phyloP scores from a whole-genome alignment of 805 yeast genomes.

The Yamadazyma paraphyllophila region DNA sequence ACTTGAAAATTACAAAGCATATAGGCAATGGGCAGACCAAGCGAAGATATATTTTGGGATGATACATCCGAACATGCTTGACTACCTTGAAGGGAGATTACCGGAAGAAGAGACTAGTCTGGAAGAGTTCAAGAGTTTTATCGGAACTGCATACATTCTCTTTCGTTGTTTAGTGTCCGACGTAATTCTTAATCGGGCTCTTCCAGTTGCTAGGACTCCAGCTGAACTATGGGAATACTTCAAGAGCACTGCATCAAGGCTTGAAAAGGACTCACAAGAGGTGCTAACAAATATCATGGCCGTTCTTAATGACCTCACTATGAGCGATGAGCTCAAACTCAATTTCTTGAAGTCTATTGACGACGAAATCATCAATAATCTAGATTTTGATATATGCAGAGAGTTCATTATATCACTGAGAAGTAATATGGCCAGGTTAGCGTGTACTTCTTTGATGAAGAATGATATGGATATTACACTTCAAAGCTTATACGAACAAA shows the following conservation, averaged over 20 bases:
- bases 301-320: background rate
- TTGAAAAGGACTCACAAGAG: background rate
- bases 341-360: background rate
- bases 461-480: constrained; percentile 1
- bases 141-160: background rate
- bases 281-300: background rate
- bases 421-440: background rate
- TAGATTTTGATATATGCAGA: constrained; percentile 3
- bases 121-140: background rate
- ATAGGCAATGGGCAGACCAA: background rate
- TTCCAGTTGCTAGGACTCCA: background rate
- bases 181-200: background rate
- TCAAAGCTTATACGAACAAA: background rate
- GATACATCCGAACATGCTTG: constrained; percentile 3
- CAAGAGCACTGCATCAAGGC: background rate
- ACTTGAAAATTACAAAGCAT: background rate
- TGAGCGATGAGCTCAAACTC: background rate
- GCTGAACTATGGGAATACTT: background rate
- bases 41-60: background rate
- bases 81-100: background rate
- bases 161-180: background rate
- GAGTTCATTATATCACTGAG: constrained; percentile 2
- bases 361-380: background rate
- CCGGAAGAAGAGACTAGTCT: background rate
- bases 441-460: constrained; percentile 1